Percentiles rank a stretch among this genome's conserved stretches.
Evolutionary conservation across 2,329 filamentous ascomycete species (phyloP).

Genomic region (Fusarium nisikadoi): DNA sequence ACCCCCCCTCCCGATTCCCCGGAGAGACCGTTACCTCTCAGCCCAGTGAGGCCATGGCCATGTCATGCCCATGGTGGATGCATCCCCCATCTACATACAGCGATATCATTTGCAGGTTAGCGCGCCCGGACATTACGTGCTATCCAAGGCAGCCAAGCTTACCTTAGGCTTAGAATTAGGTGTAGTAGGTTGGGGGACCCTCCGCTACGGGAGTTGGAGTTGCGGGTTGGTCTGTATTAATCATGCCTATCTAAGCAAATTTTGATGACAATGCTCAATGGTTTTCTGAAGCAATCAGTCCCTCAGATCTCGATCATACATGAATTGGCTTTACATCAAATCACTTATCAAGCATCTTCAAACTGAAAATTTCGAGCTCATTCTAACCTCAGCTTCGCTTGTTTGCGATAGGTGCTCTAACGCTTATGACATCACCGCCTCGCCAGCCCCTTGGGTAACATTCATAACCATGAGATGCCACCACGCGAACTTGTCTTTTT

Average conservation of each 20-base stretch:
- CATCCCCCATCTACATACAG: conserved; percentile 9
- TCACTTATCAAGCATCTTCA: conserved; percentile 25
- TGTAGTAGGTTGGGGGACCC: not conserved
- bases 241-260: conserved; percentile 32
- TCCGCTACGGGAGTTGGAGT: not conserved
- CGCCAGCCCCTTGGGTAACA: not conserved
- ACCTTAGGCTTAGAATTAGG: conserved; percentile 3
- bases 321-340: conserved; percentile 4
- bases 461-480: not conserved
- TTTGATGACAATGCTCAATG: not conserved
- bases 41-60: conserved; percentile 33
- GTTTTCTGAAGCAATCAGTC: not conserved
- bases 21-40: conserved; percentile 15
- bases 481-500: conserved; percentile 1
- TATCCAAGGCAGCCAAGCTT: not conserved
- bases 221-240: conserved; percentile 12
- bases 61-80: conserved; percentile 15
- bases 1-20: not conserved
- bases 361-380: not conserved
- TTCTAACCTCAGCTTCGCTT: conserved; percentile 14
- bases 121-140: not conserved
- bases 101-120: not conserved
- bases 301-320: conserved; percentile 19
- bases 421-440: conserved; percentile 10
- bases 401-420: not conserved